Evolutionary conservation across 2,329 filamentous ascomycete species (phyloP).

Genomic region (Botryosphaeria dothidea): DNA sequence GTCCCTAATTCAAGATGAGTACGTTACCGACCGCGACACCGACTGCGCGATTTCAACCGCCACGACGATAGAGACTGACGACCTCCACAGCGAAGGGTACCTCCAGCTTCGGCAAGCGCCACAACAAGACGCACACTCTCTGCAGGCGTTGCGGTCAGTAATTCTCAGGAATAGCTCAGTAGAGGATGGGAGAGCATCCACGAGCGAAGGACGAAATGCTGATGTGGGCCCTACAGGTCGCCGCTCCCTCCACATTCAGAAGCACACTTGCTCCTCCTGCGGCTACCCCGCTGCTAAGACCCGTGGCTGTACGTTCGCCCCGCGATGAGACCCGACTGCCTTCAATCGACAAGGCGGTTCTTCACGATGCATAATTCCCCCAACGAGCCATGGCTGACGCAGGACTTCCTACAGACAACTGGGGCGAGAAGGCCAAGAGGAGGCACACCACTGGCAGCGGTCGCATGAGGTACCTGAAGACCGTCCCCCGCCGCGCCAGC

Average conservation of each 20-base stretch:
- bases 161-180: slow-evolving; percentile 22
- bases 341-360: slow-evolving; percentile 6
- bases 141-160: slow-evolving; percentile 97
- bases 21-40: slow-evolving; percentile 38
- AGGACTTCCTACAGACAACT: slow-evolving; percentile 73
- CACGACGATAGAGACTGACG: slow-evolving; percentile 44
- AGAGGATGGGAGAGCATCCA: not conserved
- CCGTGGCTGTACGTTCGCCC: slow-evolving; percentile 87
- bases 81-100: slow-evolving; percentile 66
- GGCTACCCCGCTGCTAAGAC: slow-evolving; percentile 97
- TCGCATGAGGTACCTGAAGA: slow-evolving; percentile 93
- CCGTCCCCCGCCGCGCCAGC: slow-evolving; percentile 88
- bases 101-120: slow-evolving; percentile 75
- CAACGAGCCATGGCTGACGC: slow-evolving; percentile 27
- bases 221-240: slow-evolving; percentile 61
- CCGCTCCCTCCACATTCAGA: slow-evolving; percentile 98
- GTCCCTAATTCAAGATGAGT: slow-evolving; percentile 61
- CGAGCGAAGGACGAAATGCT: slow-evolving; percentile 33
- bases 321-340: not conserved
- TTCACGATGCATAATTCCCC: slow-evolving; percentile 6
- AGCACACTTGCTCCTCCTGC: slow-evolving; percentile 95
- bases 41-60: slow-evolving; percentile 25
- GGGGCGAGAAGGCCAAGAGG: slow-evolving; percentile 99
- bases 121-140: slow-evolving; percentile 98
- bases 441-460: slow-evolving; percentile 99